phyloP scores from a whole-genome alignment of 257 asterid species.

The Nicotiana sylvestris region DNA sequence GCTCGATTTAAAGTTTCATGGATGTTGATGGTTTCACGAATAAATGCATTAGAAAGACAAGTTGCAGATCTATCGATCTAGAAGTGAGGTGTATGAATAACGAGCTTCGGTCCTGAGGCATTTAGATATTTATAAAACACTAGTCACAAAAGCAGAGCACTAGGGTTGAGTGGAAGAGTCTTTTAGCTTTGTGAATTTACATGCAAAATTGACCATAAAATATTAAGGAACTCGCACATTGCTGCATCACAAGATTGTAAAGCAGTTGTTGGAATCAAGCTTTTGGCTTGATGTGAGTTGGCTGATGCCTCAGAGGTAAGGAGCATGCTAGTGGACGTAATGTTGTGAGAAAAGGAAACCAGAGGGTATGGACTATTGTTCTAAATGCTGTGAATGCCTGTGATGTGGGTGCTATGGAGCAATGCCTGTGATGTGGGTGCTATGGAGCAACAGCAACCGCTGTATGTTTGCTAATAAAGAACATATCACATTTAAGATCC shows the following conservation, averaged over 20 bases:
- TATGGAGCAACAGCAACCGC: neutral
- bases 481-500: neutral
- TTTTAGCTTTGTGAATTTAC: neutral
- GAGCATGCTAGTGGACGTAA: neutral
- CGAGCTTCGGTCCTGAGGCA: neutral
- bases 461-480: neutral
- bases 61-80: neutral
- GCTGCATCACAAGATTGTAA: neutral
- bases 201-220: neutral
- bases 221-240: neutral
- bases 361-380: neutral
- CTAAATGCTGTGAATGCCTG: neutral
- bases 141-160: neutral
- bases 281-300: slow-evolving; percentile 1
- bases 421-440: neutral
- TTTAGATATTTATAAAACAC: neutral
- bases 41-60: neutral
- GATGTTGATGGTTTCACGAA: neutral
- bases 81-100: neutral
- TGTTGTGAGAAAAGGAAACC: neutral
- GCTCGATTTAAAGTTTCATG: neutral
- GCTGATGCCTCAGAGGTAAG: neutral
- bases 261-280: neutral
- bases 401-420: neutral
- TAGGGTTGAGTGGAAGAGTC: neutral